Base-by-base conservation (phyloP, 129 eudicot species). In the Daucus carota region DNA sequence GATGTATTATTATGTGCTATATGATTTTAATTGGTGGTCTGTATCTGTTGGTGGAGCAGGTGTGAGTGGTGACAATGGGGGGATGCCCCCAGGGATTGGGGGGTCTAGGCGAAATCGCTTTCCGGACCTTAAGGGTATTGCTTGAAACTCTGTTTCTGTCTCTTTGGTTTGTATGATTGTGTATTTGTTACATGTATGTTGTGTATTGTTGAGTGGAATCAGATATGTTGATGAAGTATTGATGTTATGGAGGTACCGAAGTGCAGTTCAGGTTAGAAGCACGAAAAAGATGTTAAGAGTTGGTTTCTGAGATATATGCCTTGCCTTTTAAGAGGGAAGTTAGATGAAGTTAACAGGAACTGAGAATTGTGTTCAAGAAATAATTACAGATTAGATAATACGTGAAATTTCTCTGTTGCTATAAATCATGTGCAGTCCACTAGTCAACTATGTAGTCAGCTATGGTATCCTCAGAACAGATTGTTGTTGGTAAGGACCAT, bases 51-150 rank as follows among this genome's bases (percentile, higher is more conserved):
- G 33, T 33, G 75, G 44, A 74, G 31, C 50, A 84, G 90, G 84
- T 79, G 84, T 72, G 38, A 83, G 92, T 62, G 88, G 85, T 11
- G 94, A 87, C 52, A 76, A 80, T 31, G n/a, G 80, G 4, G 74
- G 83, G 31, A 40, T 79, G 4, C 87, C 86, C 17, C 80, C 83
- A 13, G 96, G 88, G 71, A 18, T 84, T 0, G 71, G 69, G 41
- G 79, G 77, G 32, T 34, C 79, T 6, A 85, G 81, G 83, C 82
- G 69, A 84, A 82, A 65, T 68, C 79, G 81, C 24, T 85, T 93
- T 36, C 91, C 96, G 0, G 88, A 84, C 66, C 95, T 93, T 62
- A 87, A 82, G 85, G 97, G 98, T 87, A 79, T 38, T 31, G 3
- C 73, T 79, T 45, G 9, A 43, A 8, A 36, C 41, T n/a, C n/a